Conservation (phyloP, 176 grass and related monocot species). For the Cymbopogon citratus region DNA sequence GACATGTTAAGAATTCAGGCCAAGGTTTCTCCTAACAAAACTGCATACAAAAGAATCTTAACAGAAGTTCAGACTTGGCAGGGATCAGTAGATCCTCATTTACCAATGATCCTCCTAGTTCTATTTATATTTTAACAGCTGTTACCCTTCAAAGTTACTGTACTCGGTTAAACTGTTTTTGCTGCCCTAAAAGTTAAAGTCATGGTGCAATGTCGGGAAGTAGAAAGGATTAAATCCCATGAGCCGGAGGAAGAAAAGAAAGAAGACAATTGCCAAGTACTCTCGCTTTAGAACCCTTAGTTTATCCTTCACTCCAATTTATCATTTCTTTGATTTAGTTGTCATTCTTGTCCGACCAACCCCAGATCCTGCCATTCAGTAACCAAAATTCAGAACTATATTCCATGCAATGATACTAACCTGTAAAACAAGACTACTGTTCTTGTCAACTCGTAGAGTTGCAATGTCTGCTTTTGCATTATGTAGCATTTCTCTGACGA, state of each 20-base stretch:
- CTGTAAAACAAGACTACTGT: conserved; percentile 93
- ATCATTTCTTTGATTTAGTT: not conserved
- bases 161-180: not conserved
- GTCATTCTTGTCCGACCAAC: not conserved
- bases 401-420: conserved; percentile 19
- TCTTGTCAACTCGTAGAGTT: conserved; percentile 58
- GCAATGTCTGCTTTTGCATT: conserved; percentile 51
- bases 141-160: not conserved
- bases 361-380: not conserved
- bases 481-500: conserved; percentile 64
- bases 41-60: not conserved
- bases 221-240: not conserved
- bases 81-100: not conserved
- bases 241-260: not conserved
- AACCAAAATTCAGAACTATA: conserved; percentile 4
- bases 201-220: not conserved
- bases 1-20: not conserved
- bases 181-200: not conserved
- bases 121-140: not conserved
- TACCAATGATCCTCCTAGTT: not conserved
- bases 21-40: too few species aligned
- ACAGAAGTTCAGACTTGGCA: not conserved
- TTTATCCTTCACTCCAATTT: not conserved
- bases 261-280: not conserved
- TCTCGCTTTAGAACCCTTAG: not conserved